Conservation (phyloP, 306 rosid species). For the Prunus mira region DNA sequence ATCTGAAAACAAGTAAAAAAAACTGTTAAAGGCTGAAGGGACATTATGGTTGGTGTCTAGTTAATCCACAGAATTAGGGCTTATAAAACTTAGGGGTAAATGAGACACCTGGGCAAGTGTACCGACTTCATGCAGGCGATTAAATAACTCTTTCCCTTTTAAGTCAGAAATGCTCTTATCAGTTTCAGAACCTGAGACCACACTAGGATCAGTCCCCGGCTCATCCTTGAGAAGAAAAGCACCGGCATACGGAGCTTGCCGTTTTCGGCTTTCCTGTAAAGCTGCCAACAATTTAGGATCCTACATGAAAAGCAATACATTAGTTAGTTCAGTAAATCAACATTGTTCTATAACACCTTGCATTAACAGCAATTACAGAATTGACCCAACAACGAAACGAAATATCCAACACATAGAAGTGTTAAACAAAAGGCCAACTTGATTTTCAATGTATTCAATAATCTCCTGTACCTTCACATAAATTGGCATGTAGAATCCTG, state of each 20-base stretch:
- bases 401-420: neutral
- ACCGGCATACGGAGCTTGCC: constrained; percentile 99
- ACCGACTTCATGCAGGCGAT: constrained; percentile 96
- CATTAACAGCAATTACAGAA: neutral
- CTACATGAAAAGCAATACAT: constrained; percentile 44
- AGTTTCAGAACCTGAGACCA: constrained; percentile 64
- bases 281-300: constrained; percentile 91
- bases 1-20: constrained; percentile 48
- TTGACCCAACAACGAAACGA: neutral
- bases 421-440: neutral
- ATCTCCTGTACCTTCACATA: constrained; percentile 73
- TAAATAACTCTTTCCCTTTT: constrained; percentile 81
- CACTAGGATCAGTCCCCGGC: constrained; percentile 71
- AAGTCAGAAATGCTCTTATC: constrained; percentile 68
- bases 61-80: neutral
- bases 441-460: constrained; percentile 16
- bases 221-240: constrained; percentile 95
- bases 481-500: constrained; percentile 99
- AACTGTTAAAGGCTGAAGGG: neutral
- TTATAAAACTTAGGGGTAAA: neutral
- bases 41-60: neutral
- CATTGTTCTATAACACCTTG: neutral
- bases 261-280: constrained; percentile 78
- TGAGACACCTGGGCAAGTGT: constrained; percentile 89
- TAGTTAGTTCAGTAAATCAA: constrained; percentile 4